Evolutionary conservation across 2,329 filamentous ascomycete species (phyloP).

Genomic region (Chaetomium olivaceum): DNA sequence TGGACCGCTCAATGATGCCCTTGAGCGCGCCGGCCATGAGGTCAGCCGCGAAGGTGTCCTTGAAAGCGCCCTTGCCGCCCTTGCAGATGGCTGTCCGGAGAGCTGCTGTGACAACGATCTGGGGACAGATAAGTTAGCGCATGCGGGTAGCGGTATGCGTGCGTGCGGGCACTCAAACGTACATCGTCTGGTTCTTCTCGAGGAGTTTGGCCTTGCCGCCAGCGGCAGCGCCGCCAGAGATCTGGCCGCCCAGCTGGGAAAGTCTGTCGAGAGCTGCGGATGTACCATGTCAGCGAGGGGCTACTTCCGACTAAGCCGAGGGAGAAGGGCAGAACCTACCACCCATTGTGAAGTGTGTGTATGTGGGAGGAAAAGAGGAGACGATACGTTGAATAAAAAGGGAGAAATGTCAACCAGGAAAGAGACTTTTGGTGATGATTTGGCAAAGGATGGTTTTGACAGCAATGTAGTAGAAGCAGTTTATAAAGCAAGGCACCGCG

Average conservation of each 20-base stretch:
- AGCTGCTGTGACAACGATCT: slow-evolving; percentile 88
- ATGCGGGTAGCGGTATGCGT: background rate
- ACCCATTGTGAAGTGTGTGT: slow-evolving; percentile 29
- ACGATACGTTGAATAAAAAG: background rate
- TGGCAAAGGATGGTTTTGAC: background rate
- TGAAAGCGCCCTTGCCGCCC: slow-evolving; percentile 91
- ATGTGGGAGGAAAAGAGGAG: background rate
- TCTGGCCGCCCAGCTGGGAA: slow-evolving; percentile 62
- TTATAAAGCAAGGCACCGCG: slow-evolving; percentile 1
- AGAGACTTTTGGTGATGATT: background rate
- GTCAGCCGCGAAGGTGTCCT: slow-evolving; percentile 87
- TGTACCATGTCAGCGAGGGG: slow-evolving; percentile 16
- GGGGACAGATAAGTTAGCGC: slow-evolving; percentile 6
- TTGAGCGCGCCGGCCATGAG: slow-evolving; percentile 82
- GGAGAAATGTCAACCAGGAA: background rate
- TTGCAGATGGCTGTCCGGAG: slow-evolving; percentile 91
- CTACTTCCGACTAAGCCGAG: background rate
- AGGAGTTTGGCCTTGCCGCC: slow-evolving; percentile 58
- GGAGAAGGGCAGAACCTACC: slow-evolving; percentile 21
- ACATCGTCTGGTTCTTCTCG: slow-evolving; percentile 68
- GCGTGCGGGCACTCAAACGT: slow-evolving; percentile 30
- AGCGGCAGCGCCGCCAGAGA: slow-evolving; percentile 46
- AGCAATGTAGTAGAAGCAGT: slow-evolving; percentile 3
- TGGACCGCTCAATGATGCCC: slow-evolving; percentile 78
- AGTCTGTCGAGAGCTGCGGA: slow-evolving; percentile 56